phyloP scores from a whole-genome alignment of 1,284 basidiomycete genomes.

The Puccinia novopanici region DNA sequence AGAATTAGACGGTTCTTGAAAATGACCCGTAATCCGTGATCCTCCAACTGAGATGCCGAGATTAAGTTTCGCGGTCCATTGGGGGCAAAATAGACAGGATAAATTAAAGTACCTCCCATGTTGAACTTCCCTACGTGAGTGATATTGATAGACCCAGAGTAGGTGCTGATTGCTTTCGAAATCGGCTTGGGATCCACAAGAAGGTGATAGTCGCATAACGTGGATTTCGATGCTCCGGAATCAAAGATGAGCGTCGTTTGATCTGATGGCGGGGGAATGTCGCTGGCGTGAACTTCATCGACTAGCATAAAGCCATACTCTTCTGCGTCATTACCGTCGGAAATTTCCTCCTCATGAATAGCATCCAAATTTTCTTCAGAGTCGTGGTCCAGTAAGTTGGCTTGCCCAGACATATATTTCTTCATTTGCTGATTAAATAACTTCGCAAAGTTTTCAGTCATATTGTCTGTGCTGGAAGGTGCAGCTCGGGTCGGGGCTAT shows the following conservation, averaged over 20 bases:
- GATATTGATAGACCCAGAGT: too few relatives aligned
- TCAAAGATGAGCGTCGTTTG: not conserved
- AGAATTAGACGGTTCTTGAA: not conserved
- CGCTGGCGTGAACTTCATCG: not conserved
- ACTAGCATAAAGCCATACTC: not conserved
- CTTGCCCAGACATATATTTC: not conserved
- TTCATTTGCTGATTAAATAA: not conserved
- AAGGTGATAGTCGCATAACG: too few relatives aligned
- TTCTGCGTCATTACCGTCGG: not conserved
- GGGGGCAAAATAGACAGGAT: not conserved
- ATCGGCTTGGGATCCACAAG: too few relatives aligned
- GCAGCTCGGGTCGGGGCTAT: not conserved
- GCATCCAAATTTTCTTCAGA: too few relatives aligned
- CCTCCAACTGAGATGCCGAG: not conserved
- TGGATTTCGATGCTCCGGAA: too few relatives aligned
- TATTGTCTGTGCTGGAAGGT: not conserved
- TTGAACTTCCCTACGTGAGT: conserved; percentile 7
- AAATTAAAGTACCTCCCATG: not conserved
- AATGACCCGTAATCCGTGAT: not conserved
- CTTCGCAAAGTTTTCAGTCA: not conserved
- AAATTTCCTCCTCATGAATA: not conserved
- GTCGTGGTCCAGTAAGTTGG: not conserved
- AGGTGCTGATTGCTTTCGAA: too few relatives aligned
- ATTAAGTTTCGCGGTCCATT: not conserved
- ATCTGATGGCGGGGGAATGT: too few relatives aligned